Evolutionary conservation across 176 grass and related monocot genomes (phyloP).

Genomic region (Hordeum marinum): DNA sequence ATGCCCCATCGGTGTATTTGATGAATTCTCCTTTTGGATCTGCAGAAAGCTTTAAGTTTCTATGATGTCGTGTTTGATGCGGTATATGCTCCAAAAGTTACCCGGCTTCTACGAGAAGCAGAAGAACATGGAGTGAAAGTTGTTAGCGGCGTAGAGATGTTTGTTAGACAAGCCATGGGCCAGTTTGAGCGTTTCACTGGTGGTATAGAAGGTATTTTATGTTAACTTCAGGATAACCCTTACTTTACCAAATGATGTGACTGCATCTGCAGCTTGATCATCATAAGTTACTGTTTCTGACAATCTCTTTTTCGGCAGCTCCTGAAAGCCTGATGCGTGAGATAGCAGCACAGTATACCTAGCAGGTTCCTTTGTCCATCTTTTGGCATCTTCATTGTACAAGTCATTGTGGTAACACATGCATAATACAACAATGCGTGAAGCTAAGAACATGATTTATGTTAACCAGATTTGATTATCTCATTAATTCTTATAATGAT

Average conservation of each 20-base stretch:
- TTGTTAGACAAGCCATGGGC: slow-evolving; percentile 81
- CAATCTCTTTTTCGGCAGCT: slow-evolving; percentile 46
- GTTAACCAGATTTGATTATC: not conserved
- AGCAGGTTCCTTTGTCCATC: slow-evolving; percentile 36
- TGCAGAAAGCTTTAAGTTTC: slow-evolving; percentile 71
- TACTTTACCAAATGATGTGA: not conserved
- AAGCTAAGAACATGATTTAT: not conserved
- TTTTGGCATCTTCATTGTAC: slow-evolving; percentile 9
- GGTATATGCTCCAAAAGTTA: slow-evolving; percentile 85
- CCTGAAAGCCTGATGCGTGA: slow-evolving; percentile 79
- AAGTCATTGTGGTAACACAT: not conserved
- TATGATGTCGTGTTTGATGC: slow-evolving; percentile 90
- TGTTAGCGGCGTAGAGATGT: slow-evolving; percentile 98
- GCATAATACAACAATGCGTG: not conserved
- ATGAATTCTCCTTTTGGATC: slow-evolving; percentile 20
- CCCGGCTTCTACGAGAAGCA: slow-evolving; percentile 86
- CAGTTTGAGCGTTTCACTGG: slow-evolving; percentile 88
- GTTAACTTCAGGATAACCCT: not conserved
- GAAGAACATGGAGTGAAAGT: slow-evolving; percentile 61
- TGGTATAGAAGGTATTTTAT: slow-evolving; percentile 67
- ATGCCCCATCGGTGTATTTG: not conserved
- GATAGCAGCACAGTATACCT: slow-evolving; percentile 71
- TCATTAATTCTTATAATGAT: not conserved
- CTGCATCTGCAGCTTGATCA: not conserved
- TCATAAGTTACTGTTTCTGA: slow-evolving; percentile 20